Base-by-base conservation (phyloP, 2,329 filamentous ascomycete genomes). In the Neonectria ditissima region DNA sequence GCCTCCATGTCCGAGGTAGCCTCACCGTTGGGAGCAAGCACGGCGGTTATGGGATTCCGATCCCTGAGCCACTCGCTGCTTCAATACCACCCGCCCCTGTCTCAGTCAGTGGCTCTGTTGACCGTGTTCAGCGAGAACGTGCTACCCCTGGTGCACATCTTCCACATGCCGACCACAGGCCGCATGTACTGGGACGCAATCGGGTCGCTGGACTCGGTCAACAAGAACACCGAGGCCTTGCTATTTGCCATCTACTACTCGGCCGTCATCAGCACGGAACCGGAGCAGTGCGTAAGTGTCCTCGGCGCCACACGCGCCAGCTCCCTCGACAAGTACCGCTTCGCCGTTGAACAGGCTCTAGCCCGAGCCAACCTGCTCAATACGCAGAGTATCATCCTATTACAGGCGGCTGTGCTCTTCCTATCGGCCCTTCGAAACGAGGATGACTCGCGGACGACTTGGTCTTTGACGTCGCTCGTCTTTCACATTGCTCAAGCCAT, bases 161-260 rank as follows among this genome's bases (percentile, higher is more conserved):
- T 55, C 39, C 53, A 55, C 39, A 43, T 34, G 32, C 32, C 32
- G 11, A 34, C 32, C 16, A 34, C 32, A 34, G 32, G 32, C 16
- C 32, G 32, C 32, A 34, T 34, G 32, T 34, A 34, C 28, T 30
- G 28, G 28, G 28, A 30, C 9, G 28, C 28, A 30, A 30, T 34
- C 16, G 14, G 32, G 4, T 34, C 32, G 16, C 14, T 34, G 32
- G 32, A 34, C 32, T 34, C 32, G 32, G 32, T 34, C 6, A 34
- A 34, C 11, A 34, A 34, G 28, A 30, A 30, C 28, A 30, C 28
- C 28, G 44, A 57, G 11, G 55, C 55, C 5, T 18, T 62, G n/a
- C 28, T 58, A 8, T 62, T 62, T 18, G 28, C 59, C 20, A 58
- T 62, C 9, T 62, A 56, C 14, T 62, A 62, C 22, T 54, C 54